Conservation (phyloP, 2,329 filamentous ascomycete species). For the Xylariaceae sp. region DNA sequence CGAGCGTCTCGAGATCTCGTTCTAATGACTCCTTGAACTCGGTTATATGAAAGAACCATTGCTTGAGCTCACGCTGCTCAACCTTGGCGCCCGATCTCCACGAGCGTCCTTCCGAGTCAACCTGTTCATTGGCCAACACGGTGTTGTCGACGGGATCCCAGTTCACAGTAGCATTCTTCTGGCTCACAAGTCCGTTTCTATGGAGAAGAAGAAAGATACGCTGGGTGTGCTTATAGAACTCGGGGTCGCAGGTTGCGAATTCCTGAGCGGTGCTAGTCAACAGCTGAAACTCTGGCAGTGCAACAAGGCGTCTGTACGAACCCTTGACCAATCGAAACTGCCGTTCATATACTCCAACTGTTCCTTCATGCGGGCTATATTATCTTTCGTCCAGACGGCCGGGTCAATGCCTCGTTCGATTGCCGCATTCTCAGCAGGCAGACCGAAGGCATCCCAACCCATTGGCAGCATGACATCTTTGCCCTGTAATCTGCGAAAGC, state of each 20-base stretch:
- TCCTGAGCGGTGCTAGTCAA: conserved; percentile 56
- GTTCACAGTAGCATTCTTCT: conserved; percentile 82
- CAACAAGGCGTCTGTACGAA: conserved; percentile 48
- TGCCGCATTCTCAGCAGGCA: conserved; percentile 90
- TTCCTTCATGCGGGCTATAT: conserved; percentile 83
- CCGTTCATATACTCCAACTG: conserved; percentile 80
- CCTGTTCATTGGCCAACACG: conserved; percentile 89
- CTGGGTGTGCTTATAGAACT: conserved; percentile 89
- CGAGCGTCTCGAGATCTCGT: conserved; percentile 68
- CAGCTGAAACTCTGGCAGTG: conserved; percentile 11
- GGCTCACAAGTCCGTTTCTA: conserved; percentile 76
- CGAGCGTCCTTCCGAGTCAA: conserved; percentile 81
- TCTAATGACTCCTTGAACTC: conserved; percentile 74
- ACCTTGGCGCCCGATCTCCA: conserved; percentile 88
- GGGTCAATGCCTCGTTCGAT: conserved; percentile 81
- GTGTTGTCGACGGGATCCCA: conserved; percentile 90
- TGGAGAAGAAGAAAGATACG: conserved; percentile 79
- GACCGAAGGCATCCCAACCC: conserved; percentile 91
- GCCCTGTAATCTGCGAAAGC: conserved; percentile 75
- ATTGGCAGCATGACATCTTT: conserved; percentile 82
- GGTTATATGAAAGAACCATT: conserved; percentile 90
- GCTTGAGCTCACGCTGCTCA: conserved; percentile 75
- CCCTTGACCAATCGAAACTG: conserved; percentile 80
- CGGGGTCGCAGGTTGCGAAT: conserved; percentile 79
- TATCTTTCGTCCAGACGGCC: conserved; percentile 75